phyloP scores from a whole-genome alignment of 2,329 filamentous ascomycete species.

The Aspergillus fumigatiaffinis region DNA sequence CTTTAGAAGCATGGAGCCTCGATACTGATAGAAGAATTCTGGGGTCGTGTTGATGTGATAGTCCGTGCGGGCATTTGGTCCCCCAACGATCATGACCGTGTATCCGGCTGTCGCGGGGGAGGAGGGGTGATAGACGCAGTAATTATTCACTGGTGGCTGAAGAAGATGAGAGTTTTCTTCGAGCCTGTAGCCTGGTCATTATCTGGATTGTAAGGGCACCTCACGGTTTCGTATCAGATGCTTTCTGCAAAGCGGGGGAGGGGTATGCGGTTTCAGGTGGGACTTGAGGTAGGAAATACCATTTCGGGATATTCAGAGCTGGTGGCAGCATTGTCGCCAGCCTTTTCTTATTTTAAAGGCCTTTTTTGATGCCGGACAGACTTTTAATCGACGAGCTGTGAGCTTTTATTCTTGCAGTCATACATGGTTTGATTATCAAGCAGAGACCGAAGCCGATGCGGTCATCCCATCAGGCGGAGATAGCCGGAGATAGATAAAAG shows the following conservation, averaged over 20 bases:
- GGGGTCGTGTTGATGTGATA: conserved; percentile 97
- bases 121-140: conserved; percentile 78
- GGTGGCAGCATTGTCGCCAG: conserved; percentile 30
- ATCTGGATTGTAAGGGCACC: background rate
- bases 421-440: conserved; percentile 1
- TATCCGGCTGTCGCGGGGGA: conserved; percentile 77
- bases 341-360: background rate
- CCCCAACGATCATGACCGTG: conserved; percentile 89
- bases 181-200: conserved; percentile 57
- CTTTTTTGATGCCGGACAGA: background rate
- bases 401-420: background rate
- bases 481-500: conserved; percentile 24
- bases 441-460: conserved; percentile 1
- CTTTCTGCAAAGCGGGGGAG: conserved; percentile 12
- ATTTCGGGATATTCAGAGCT: conserved; percentile 45
- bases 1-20: conserved; percentile 89
- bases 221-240: conserved; percentile 3
- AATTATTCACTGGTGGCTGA: conserved; percentile 93
- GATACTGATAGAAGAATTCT: conserved; percentile 98
- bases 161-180: conserved; percentile 87
- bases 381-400: background rate
- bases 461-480: conserved; percentile 4
- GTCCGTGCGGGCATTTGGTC: conserved; percentile 91
- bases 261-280: conserved; percentile 2
- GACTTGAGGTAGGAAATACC: conserved; percentile 24